Conservation (phyloP, 495 filamentous ascomycete genomes). For the Antarctomyces pellizariae region DNA sequence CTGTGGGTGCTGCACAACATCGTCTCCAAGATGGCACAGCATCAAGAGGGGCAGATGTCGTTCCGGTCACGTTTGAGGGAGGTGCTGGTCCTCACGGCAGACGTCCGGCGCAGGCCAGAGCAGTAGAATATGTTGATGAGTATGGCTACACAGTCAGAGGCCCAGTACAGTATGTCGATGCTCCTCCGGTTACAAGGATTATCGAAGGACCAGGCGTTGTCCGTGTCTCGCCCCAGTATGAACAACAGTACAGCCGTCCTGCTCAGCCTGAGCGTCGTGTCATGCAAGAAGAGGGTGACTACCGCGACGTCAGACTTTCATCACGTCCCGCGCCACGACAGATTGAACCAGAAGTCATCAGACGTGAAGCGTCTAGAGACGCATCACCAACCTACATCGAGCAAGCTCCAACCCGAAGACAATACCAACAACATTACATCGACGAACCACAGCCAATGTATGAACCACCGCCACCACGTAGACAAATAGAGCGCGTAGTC, state of each 20-base stretch:
- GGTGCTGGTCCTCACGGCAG: slow-evolving; percentile 4
- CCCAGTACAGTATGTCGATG: too few species aligned
- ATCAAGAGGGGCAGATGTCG: slow-evolving; percentile 14
- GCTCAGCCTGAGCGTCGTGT: too few species aligned
- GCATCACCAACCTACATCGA: slow-evolving; percentile 3
- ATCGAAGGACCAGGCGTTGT: too few species aligned
- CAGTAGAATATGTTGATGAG: slow-evolving; percentile 15
- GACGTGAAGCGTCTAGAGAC: slow-evolving; percentile 6
- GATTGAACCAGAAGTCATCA: slow-evolving; percentile 10
- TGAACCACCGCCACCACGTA: slow-evolving; percentile 6
- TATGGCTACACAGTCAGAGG: too few species aligned
- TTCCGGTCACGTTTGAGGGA: slow-evolving; percentile 4
- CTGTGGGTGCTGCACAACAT: slow-evolving; percentile 10
- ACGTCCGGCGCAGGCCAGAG: slow-evolving; percentile 11
- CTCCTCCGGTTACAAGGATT: too few species aligned
- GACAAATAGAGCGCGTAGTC: slow-evolving; percentile 7
- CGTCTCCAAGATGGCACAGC: slow-evolving; percentile 11
- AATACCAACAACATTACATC: slow-evolving; percentile 5
- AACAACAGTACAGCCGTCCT: too few species aligned
- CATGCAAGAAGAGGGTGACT: slow-evolving; percentile 5
- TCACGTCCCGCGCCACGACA: slow-evolving; percentile 13
- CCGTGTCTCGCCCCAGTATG: too few species aligned
- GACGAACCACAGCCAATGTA: slow-evolving; percentile 7
- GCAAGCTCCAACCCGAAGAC: slow-evolving; percentile 4
- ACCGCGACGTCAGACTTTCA: slow-evolving; percentile 3